A percentile compares a stretch with the other conserved stretches of the same genome.
Conservation (phyloP, 31 red algal species). For the Odonthalia washingtoniensis region DNA sequence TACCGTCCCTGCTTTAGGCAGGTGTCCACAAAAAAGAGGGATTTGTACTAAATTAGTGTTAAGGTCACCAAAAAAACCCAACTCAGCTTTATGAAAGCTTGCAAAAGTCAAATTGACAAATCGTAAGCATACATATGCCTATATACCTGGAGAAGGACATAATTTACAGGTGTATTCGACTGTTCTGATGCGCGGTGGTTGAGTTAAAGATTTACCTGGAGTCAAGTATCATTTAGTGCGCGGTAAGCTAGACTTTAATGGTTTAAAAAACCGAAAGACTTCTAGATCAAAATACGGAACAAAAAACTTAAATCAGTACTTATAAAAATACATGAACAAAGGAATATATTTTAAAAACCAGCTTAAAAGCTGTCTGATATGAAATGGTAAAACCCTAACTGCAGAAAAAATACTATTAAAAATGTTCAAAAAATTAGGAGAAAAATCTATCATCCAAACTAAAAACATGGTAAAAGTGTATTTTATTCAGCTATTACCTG, state of each 20-base stretch:
- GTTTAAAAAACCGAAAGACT: slow-evolving; percentile 44
- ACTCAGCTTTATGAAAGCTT: slow-evolving; percentile 64
- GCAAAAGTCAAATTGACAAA: slow-evolving; percentile 35
- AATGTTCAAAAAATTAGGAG: not conserved
- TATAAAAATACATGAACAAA: slow-evolving; percentile 28
- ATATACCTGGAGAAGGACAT: slow-evolving; percentile 73
- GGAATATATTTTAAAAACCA: slow-evolving; percentile 12
- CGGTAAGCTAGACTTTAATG: slow-evolving; percentile 58
- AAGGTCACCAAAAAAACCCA: slow-evolving; percentile 72
- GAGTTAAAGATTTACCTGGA: slow-evolving; percentile 77
- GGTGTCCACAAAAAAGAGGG: slow-evolving; percentile 62
- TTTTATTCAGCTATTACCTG: not conserved
- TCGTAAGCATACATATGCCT: slow-evolving; percentile 34
- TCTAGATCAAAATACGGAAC: slow-evolving; percentile 62
- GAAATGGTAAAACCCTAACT: not conserved
- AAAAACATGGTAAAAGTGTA: not conserved
- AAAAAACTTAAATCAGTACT: slow-evolving; percentile 39
- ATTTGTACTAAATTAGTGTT: slow-evolving; percentile 64
- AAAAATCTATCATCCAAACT: not conserved
- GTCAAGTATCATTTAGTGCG: slow-evolving; percentile 74
- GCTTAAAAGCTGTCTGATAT: not conserved
- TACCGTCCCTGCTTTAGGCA: slow-evolving; percentile 46
- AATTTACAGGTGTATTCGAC: slow-evolving; percentile 75
- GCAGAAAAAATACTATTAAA: slow-evolving; percentile 6
- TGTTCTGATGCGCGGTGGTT: slow-evolving; percentile 61